Percentiles rank a stretch among this genome's conserved stretches.
Evolutionary conservation across 352 stramenopile genomes (phyloP).

Genomic region (Paralagenidium karlingii): DNA sequence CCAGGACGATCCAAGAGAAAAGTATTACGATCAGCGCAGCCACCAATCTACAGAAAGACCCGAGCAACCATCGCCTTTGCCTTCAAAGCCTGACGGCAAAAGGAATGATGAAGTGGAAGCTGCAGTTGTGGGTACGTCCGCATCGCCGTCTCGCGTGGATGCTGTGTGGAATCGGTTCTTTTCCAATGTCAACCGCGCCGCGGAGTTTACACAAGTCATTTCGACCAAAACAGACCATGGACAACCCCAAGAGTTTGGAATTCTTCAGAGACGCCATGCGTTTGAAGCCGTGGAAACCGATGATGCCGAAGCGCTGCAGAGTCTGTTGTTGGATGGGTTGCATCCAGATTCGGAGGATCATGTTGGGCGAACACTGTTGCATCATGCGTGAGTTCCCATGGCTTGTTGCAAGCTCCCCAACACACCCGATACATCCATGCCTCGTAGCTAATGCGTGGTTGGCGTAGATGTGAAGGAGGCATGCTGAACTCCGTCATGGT

Average conservation of each 20-base stretch:
- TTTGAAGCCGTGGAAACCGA: slow-evolving; percentile 44
- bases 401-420: no score
- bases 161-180: slow-evolving; percentile 74
- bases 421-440: no score
- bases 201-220: slow-evolving; percentile 4
- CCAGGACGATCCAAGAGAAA: no score
- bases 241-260: no score
- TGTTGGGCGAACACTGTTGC: slow-evolving; percentile 48
- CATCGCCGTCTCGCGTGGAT: slow-evolving; percentile 16
- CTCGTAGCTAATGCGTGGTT: slow-evolving; percentile 3
- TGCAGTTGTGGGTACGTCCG: no score
- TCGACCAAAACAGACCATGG: no score
- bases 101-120: no score
- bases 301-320: slow-evolving; percentile 25
- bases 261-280: no score
- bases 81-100: no score
- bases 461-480: slow-evolving; percentile 39
- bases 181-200: slow-evolving; percentile 33
- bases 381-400: slow-evolving; percentile 60
- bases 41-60: no score
- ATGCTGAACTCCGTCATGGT: slow-evolving; percentile 47
- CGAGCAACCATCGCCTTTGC: neutral
- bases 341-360: slow-evolving; percentile 44
- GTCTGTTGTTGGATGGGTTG: slow-evolving; percentile 26
- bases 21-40: no score